phyloP scores from a whole-genome alignment of 169 alveolate genomes.

The Cryptosporidium andersoni region DNA sequence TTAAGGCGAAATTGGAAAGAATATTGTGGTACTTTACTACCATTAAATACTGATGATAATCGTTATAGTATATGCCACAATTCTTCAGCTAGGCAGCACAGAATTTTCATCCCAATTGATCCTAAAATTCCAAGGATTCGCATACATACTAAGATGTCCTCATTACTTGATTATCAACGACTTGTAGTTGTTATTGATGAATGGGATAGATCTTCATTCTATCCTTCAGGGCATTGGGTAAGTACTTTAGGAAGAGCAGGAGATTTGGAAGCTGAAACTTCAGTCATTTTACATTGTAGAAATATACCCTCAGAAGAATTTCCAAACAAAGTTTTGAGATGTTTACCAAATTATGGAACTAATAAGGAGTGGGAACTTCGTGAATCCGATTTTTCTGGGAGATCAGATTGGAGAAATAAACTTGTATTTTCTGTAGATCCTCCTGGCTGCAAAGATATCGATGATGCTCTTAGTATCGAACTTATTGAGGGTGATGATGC shows the following conservation, averaged over 20 bases:
- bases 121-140: conserved; percentile 86
- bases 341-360: conserved; percentile 47
- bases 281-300: conserved; percentile 64
- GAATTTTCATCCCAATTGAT: conserved; percentile 91
- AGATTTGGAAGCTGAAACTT: conserved; percentile 86
- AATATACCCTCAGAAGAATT: conserved; percentile 48
- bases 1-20: conserved; percentile 87
- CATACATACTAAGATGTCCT: conserved; percentile 81
- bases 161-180: conserved; percentile 86
- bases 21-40: conserved; percentile 90
- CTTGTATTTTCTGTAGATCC: conserved; percentile 97
- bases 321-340: conserved; percentile 34
- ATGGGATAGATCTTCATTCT: conserved; percentile 85
- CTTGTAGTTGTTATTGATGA: conserved; percentile 87
- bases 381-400: conserved; percentile 77
- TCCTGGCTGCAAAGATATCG: conserved; percentile 98
- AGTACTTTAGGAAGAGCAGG: conserved; percentile 90
- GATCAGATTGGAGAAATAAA: conserved; percentile 85
- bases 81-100: conserved; percentile 73
- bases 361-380: conserved; percentile 67
- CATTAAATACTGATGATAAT: conserved; percentile 76
- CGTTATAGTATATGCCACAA: conserved; percentile 50
- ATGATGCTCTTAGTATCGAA: conserved; percentile 94
- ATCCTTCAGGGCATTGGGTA: conserved; percentile 93
- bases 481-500: conserved; percentile 69